Base-by-base conservation (phyloP, 306 rosid genomes). In the Casuarina equisetifolia region DNA sequence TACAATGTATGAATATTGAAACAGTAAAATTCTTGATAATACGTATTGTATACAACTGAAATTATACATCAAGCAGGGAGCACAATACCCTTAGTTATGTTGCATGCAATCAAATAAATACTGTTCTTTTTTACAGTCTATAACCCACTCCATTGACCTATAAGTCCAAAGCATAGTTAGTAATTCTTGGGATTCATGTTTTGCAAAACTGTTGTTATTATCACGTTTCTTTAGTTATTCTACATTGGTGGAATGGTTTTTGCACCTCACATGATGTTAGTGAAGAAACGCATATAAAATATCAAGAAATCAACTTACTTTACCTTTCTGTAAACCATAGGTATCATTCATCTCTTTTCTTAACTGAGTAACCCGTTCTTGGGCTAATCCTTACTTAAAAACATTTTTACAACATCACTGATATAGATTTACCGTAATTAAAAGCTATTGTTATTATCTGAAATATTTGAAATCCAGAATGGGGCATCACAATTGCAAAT, bases 201-300 rank as follows among this genome's bases (percentile, higher is more conserved):
- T 25, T 19, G 7, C 64, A 8, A 2, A 13, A 58, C 2, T 4
- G 5, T 58, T 58, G 12, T 58, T 69, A 55, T 55, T 48, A 9
- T 59, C 49, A 5, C 57, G 48, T 42, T 66, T 58, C 36, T 20
- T 58, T 35, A 17, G 39, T 52, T 61, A 45, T 46, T 51, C 32
- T 67, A 51, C 71, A 72, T 20, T 69, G 51, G 55, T 63, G 38
- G 61, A 43, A 50, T n/a, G 72, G 53, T 39, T 54, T 71, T 51
- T 13, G 13, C 35, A 8, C 53, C 38, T 44, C 57, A 61, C 70
- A 46, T 57, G n/a, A 36, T 9, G 2, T 20, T 40, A 40, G 71
- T 38, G 57, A 43, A 73, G 43, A 12, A 58, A 70, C 54, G n/a
- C 35, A 72, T 19, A 17, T 50, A 17, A n/a, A 50, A 54, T 64